Evolutionary conservation across 495 filamentous ascomycete species (phyloP).

Genomic region (Podospora fimiseda): DNA sequence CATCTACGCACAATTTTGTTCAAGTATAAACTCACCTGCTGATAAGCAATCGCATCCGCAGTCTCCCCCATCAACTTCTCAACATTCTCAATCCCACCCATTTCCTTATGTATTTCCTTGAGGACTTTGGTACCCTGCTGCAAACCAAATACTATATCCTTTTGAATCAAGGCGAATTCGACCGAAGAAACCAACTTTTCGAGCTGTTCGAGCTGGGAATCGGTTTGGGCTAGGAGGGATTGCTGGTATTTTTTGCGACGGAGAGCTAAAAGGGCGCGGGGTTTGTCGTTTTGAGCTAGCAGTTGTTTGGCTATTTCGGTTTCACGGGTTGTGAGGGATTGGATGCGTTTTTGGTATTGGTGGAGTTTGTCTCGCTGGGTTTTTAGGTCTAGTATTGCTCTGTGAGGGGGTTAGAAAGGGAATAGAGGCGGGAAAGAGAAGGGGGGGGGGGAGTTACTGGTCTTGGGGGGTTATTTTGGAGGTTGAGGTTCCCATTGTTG

Average conservation of each 20-base stretch:
- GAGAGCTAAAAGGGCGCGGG: slow-evolving; percentile 77
- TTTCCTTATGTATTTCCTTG: slow-evolving; percentile 85
- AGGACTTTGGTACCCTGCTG: slow-evolving; percentile 88
- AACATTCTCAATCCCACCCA: slow-evolving; percentile 89
- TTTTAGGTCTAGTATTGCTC: slow-evolving; percentile 92
- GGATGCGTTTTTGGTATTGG: slow-evolving; percentile 86
- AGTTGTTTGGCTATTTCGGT: slow-evolving; percentile 76
- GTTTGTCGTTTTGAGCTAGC: slow-evolving; percentile 65
- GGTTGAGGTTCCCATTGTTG: slow-evolving; percentile 36
- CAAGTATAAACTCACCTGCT: slow-evolving; percentile 52
- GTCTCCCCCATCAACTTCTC: slow-evolving; percentile 91
- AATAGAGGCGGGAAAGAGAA: neutral
- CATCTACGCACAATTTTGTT: too few species aligned
- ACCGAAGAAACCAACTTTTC: slow-evolving; percentile 77
- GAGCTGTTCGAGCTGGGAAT: slow-evolving; percentile 79
- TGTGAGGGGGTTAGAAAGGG: slow-evolving; percentile 5
- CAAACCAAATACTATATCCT: slow-evolving; percentile 86
- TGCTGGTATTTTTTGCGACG: slow-evolving; percentile 97
- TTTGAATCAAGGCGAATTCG: slow-evolving; percentile 92
- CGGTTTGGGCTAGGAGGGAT: slow-evolving; percentile 80
- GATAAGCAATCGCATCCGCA: slow-evolving; percentile 81
- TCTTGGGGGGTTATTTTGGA: slow-evolving; percentile 45
- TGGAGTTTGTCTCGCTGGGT: slow-evolving; percentile 94
- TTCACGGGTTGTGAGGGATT: slow-evolving; percentile 74
- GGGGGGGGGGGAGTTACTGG: slow-evolving; percentile 25